phyloP scores from a whole-genome alignment of 441 rosid species.

The Populus hybrid region DNA sequence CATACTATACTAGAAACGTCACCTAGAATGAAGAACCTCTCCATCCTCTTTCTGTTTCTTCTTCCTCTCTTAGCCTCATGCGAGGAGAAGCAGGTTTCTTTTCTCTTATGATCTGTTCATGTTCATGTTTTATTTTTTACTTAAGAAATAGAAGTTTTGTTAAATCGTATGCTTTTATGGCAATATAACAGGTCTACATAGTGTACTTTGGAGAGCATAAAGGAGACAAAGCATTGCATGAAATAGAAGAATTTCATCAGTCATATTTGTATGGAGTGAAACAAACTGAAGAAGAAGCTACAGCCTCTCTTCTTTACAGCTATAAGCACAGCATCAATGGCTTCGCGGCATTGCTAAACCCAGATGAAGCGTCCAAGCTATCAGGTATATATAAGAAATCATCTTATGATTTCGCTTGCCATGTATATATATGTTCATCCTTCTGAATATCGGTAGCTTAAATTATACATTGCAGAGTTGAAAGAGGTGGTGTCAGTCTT shows the following conservation, averaged over 20 bases:
- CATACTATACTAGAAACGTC: neutral
- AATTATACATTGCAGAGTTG: constrained; percentile 29
- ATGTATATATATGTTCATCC: neutral
- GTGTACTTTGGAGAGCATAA: constrained; percentile 54
- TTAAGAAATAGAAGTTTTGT: neutral
- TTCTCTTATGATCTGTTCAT: neutral
- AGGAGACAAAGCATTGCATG: constrained; percentile 45
- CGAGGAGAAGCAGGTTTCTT: constrained; percentile 21
- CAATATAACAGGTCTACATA: constrained; percentile 42
- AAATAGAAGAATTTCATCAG: constrained; percentile 52
- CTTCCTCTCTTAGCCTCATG: constrained; percentile 46
- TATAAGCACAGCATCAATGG: constrained; percentile 85
- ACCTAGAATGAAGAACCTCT: constrained; percentile 29
- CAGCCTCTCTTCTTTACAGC: constrained; percentile 70
- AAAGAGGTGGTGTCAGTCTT: constrained; percentile 58
- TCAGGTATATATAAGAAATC: constrained; percentile 33
- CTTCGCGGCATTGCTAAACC: constrained; percentile 62
- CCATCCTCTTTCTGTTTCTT: constrained; percentile 31
- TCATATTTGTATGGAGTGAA: constrained; percentile 55
- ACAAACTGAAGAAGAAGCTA: constrained; percentile 48
- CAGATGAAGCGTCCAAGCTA: constrained; percentile 62
- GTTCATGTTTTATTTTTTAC: neutral
- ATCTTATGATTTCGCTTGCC: neutral
- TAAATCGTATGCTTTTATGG: neutral
- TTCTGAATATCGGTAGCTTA: neutral